phyloP scores from a whole-genome alignment of 352 stramenopile genomes.

The Globisporangium paroecandrum region DNA sequence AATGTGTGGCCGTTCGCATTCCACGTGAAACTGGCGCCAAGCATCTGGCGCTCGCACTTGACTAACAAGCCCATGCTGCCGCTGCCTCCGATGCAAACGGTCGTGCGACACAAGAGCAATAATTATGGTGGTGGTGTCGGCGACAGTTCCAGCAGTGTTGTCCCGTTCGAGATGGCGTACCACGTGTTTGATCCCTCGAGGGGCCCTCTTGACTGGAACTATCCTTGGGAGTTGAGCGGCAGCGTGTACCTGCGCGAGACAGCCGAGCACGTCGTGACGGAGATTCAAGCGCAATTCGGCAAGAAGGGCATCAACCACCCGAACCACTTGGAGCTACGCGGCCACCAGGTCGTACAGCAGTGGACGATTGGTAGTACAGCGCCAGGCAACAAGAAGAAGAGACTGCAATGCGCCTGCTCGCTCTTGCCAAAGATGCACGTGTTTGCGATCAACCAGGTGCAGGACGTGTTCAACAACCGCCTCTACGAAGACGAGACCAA shows the following conservation, averaged over 20 bases:
- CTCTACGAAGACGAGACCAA: constrained; percentile 34
- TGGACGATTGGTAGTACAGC: constrained; percentile 3
- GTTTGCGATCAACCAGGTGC: constrained; percentile 85
- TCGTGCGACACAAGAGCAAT: neutral
- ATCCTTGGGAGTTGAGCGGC: constrained; percentile 86
- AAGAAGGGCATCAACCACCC: constrained; percentile 44
- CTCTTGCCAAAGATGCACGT: constrained; percentile 63
- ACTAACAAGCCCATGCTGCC: constrained; percentile 47
- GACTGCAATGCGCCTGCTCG: constrained; percentile 41
- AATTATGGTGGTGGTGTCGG: too few relatives aligned
- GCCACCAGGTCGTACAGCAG: constrained; percentile 41
- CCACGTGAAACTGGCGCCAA: constrained; percentile 70
- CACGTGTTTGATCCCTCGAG: constrained; percentile 44
- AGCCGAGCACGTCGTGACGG: constrained; percentile 30
- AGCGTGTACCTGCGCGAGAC: constrained; percentile 56
- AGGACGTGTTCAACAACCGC: constrained; percentile 71
- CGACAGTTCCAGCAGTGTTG: neutral
- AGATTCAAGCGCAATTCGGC: constrained; percentile 25
- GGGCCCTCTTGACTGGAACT: constrained; percentile 72
- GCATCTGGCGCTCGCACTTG: constrained; percentile 75
- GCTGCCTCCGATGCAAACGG: constrained; percentile 29
- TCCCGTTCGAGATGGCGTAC: constrained; percentile 17
- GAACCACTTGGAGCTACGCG: constrained; percentile 61
- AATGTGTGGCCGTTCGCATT: constrained; percentile 50
- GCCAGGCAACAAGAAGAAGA: constrained; percentile 15